Evolutionary conservation across 208 protist species (phyloP).

Genomic region (Trypanosomatidae sp.): DNA sequence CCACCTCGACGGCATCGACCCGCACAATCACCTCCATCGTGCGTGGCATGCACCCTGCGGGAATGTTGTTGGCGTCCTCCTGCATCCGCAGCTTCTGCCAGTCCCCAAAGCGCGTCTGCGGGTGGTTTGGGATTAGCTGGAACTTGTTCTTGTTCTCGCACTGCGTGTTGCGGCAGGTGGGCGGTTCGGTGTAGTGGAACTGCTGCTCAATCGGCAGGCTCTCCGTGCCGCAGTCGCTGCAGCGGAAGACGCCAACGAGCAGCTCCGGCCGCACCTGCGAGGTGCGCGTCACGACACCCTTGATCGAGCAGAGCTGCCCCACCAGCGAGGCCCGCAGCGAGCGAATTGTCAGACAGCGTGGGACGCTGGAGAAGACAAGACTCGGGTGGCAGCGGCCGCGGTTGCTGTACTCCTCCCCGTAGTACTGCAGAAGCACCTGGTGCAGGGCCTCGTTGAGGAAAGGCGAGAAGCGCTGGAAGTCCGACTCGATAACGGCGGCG

Average conservation of each 20-base stretch:
- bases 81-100: constrained; percentile 99
- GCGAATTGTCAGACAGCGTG: constrained; percentile 90
- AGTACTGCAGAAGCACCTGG: constrained; percentile 81
- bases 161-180: constrained; percentile 82
- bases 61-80: constrained; percentile 96
- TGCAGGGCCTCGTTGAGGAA: constrained; percentile 76
- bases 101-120: constrained; percentile 95
- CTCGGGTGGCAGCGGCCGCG: constrained; percentile 65
- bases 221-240: constrained; percentile 94
- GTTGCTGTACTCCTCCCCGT: constrained; percentile 77
- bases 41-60: constrained; percentile 95
- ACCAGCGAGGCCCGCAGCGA: constrained; percentile 93
- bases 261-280: constrained; percentile 99
- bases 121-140: constrained; percentile 83
- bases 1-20: constrained; percentile 97
- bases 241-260: constrained; percentile 96
- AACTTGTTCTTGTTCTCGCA: constrained; percentile 94
- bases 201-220: constrained; percentile 95
- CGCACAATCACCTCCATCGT: constrained; percentile 98
- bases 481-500: constrained; percentile 67
- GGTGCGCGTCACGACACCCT: constrained; percentile 98
- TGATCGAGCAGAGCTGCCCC: constrained; percentile 94
- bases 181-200: constrained; percentile 98
- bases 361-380: constrained; percentile 86
- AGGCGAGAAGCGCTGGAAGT: constrained; percentile 80